Base-by-base conservation (phyloP, 805 yeast genomes). In the Cyberlindnera galapagoensis region DNA sequence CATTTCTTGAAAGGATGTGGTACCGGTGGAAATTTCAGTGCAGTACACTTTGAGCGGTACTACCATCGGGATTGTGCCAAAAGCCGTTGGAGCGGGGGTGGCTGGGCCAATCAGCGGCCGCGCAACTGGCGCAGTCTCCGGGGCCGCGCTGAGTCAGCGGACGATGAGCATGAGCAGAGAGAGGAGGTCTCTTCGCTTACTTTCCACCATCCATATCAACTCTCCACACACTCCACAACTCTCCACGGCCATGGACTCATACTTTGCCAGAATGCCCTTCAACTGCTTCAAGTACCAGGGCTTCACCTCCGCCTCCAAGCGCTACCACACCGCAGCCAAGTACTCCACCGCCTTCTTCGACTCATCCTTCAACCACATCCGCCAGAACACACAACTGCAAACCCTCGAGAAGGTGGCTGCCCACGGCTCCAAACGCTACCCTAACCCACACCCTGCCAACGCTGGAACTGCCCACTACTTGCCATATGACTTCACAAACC, bases 271-370 rank as follows among this genome's bases (percentile, higher is more conserved):
- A 16, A 62, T 63, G 63, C 64, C 62, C 9, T 63, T 64, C 53
- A 62, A 56, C 49, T 57, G 62, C 31, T 56, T 63, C 48, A 62
- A 60, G 43, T 52, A 52, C 40, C 61, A 62, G 41, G 62, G 58
- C 42, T 48, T 62, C 27, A 52, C 52, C 30, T 19, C 29, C 23
- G 37, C 51, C 20, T 51, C 63, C 17, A 60, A 62, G 45, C 49
- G 62, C 26, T 57, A 56, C 37, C 61, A 55, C 38, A 47, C 60
- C 12, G 51, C 56, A n/a, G 52, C 54, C 1, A 51, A 58, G 26
- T 56, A 56, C 33, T 38, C 58, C 22, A 35, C 59, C 2, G 46
- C 63, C 7, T 62, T 62, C 39, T 62, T 62, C 31, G 66, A 62
- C 34, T 60, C 62, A 18, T 51, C 66, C n/a, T 61, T 59, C 44